phyloP scores from a whole-genome alignment of 1,139 yeast species.

The Blastobotrys serpentis region DNA sequence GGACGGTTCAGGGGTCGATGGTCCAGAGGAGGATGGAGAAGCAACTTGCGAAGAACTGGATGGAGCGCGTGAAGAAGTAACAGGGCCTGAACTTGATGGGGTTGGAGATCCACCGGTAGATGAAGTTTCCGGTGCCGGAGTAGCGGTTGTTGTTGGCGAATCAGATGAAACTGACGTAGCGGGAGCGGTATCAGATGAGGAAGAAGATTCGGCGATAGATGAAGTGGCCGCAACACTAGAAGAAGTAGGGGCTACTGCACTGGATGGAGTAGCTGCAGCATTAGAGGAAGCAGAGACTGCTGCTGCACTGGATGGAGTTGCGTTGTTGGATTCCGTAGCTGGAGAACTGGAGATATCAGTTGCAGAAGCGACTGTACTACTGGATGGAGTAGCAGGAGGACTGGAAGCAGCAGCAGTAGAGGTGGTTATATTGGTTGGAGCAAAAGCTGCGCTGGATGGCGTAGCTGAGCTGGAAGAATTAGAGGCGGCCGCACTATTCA shows the following conservation, averaged over 20 bases:
- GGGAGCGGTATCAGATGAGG: too few relatives aligned
- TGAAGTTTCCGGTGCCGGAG: not conserved
- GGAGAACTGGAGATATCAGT: not conserved
- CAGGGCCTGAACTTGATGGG: too few relatives aligned
- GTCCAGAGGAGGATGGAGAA: slow-evolving; percentile 7
- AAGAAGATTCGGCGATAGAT: not conserved
- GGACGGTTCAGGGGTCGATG: slow-evolving; percentile 1
- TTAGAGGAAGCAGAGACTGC: not conserved
- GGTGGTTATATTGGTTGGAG: not conserved
- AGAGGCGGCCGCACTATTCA: too few relatives aligned
- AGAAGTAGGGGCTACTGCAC: not conserved
- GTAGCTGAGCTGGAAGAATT: not conserved
- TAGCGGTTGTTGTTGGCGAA: too few relatives aligned
- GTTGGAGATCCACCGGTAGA: not conserved
- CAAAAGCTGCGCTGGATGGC: not conserved
- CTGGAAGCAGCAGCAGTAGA: not conserved
- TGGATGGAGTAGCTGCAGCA: not conserved
- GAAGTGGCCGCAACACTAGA: not conserved
- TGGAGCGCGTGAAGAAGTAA: too few relatives aligned
- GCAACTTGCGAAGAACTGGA: not conserved
- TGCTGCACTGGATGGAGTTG: not conserved
- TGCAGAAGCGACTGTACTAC: not conserved
- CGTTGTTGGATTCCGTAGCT: too few relatives aligned
- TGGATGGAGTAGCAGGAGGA: not conserved
- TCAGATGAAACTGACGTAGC: too few relatives aligned